phyloP scores from a whole-genome alignment of 2,329 filamentous ascomycete species.

The Dactylellina parvicollis region DNA sequence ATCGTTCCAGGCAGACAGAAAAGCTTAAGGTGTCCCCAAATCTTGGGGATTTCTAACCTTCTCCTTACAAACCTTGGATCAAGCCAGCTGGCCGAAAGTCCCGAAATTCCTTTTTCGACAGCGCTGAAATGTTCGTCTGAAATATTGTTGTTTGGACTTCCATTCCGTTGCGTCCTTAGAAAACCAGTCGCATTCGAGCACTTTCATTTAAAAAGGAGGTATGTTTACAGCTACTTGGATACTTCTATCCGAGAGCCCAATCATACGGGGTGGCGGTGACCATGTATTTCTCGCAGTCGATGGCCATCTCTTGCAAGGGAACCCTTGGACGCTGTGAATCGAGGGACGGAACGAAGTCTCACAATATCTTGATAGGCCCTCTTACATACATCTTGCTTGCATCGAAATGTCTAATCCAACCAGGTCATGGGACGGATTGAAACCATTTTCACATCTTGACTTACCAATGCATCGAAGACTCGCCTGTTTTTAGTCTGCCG shows the following conservation, averaged over 20 bases:
- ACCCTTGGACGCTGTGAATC: conserved; percentile 31
- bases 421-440: conserved; percentile 49
- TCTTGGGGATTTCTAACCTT: conserved; percentile 48
- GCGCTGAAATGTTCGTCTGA: conserved; percentile 23
- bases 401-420: conserved; percentile 48
- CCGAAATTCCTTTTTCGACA: conserved; percentile 46
- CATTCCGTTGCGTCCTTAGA: conserved; percentile 13
- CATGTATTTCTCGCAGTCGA: conserved; percentile 18
- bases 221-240: conserved; percentile 17
- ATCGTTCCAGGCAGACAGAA: conserved; percentile 54
- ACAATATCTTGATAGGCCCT: conserved; percentile 16
- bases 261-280: conserved; percentile 23
- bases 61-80: conserved; percentile 36
- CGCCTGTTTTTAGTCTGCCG: conserved; percentile 14
- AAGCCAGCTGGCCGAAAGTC: conserved; percentile 51
- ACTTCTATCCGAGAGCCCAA: conserved; percentile 47
- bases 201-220: conserved; percentile 30
- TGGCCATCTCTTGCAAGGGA: conserved; percentile 29
- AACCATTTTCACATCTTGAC: background rate
- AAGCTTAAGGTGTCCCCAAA: conserved; percentile 51
- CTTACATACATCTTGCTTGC: conserved; percentile 26
- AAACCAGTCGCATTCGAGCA: conserved; percentile 10
- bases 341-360: conserved; percentile 47
- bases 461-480: too few species aligned
- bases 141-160: background rate